Conservation (phyloP, 2,329 filamentous ascomycete species). For the Xylogone sp. region DNA sequence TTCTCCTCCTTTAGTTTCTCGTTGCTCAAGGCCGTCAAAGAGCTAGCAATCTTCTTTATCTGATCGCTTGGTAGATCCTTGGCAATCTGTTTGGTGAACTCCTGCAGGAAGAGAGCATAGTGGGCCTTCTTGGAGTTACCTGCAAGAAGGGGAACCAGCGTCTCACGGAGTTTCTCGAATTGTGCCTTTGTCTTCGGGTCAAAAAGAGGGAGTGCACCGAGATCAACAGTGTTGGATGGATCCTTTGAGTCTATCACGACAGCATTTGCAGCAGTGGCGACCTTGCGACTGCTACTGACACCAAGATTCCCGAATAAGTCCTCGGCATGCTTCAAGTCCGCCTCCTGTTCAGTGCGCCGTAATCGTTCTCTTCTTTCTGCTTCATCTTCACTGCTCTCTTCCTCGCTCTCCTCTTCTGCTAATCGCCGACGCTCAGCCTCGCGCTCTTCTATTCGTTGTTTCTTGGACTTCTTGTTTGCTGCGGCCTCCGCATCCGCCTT, state of each 20-base stretch:
- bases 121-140: conserved; percentile 82
- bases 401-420: conserved; percentile 52
- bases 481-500: conserved; percentile 86
- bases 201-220: conserved; percentile 78
- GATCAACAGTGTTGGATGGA: conserved; percentile 75
- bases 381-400: conserved; percentile 65
- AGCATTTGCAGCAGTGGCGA: conserved; percentile 58
- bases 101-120: conserved; percentile 85
- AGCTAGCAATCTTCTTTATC: conserved; percentile 92
- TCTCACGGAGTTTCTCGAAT: conserved; percentile 75
- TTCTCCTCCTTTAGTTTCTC: conserved; percentile 99
- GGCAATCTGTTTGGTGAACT: conserved; percentile 82
- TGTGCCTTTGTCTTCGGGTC: conserved; percentile 83
- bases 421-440: conserved; percentile 54
- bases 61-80: conserved; percentile 88
- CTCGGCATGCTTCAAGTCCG: conserved; percentile 84
- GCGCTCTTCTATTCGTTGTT: conserved; percentile 79
- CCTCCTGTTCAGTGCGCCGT: conserved; percentile 76
- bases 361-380: conserved; percentile 71
- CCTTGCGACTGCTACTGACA: conserved; percentile 63
- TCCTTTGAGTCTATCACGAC: conserved; percentile 70
- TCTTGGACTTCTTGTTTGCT: conserved; percentile 86
- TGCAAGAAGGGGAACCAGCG: conserved; percentile 73
- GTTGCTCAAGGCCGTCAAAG: conserved; percentile 84
- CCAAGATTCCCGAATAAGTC: conserved; percentile 81